These are phyloP conservation scores for Quercus ilex DNA, from an alignment of 306 rosid species.

Conservation along the genomic window DNA sequence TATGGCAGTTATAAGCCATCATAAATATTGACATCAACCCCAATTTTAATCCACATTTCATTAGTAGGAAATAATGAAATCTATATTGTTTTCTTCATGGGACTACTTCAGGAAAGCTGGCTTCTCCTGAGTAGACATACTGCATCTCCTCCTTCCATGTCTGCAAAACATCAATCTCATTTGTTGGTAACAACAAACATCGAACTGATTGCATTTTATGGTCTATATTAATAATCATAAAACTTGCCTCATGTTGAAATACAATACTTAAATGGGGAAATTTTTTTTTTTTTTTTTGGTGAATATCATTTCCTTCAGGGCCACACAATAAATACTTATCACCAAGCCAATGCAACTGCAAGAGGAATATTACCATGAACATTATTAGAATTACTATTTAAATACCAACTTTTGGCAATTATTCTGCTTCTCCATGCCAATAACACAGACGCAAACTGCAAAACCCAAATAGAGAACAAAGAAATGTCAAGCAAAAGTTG, in stretches of 20 bases:
- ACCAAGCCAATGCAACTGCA: conserved; percentile 76
- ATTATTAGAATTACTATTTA: background rate
- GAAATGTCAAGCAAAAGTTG: background rate
- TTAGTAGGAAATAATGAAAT: background rate
- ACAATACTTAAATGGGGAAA: conserved; percentile 55
- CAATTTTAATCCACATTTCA: too few species aligned
- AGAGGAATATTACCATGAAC: background rate
- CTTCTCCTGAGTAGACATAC: conserved; percentile 45
- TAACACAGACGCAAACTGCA: background rate
- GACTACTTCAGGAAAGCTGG: conserved; percentile 51
- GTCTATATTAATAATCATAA: background rate
- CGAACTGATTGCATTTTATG: background rate
- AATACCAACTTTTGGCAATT: background rate
- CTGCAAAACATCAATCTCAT: conserved; percentile 43
- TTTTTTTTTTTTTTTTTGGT: conserved; percentile 72
- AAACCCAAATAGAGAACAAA: background rate
- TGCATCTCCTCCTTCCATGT: conserved; percentile 87
- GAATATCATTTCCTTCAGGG: conserved; percentile 76
- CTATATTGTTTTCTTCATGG: conserved; percentile 31
- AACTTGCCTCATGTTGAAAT: conserved; percentile 53
- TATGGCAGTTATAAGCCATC: too few species aligned
- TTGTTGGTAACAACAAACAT: conserved; percentile 4
- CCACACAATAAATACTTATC: conserved; percentile 59
- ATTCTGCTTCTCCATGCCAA: background rate
- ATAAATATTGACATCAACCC: background rate